phyloP scores from a whole-genome alignment of 2,329 filamentous ascomycete genomes.

The Pseudogymnoascus pannorum region DNA sequence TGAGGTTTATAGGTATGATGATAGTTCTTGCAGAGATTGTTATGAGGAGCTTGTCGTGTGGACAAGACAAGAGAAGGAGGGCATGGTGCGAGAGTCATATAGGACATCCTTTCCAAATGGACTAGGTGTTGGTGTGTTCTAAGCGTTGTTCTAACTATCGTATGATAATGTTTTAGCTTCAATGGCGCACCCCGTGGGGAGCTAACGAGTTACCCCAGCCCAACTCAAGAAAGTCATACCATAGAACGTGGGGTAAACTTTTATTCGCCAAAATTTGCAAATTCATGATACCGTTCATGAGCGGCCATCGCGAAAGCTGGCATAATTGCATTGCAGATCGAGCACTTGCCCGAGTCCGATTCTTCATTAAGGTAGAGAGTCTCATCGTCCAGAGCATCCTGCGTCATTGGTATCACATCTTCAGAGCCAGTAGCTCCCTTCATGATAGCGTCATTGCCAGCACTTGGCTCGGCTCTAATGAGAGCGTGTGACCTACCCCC shows the following conservation, averaged over 20 bases:
- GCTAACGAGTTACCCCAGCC: neutral
- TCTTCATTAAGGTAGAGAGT: constrained; percentile 20
- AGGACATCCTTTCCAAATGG: neutral
- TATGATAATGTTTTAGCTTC: constrained; percentile 7
- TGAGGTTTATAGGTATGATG: neutral
- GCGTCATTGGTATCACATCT: constrained; percentile 21
- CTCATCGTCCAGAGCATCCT: constrained; percentile 14
- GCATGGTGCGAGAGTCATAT: neutral
- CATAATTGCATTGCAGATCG: constrained; percentile 37
- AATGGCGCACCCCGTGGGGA: constrained; percentile 1
- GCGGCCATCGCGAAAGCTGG: constrained; percentile 43
- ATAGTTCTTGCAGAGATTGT: neutral
- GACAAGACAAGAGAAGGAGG: neutral
- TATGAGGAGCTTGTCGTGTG: neutral
- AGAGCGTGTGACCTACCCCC: neutral
- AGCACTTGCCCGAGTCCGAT: constrained; percentile 29
- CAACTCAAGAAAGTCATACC: neutral
- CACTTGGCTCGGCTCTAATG: constrained; percentile 22
- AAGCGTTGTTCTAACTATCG: constrained; percentile 2
- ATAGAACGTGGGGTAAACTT: neutral
- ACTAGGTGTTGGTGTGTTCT: neutral
- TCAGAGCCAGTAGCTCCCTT: constrained; percentile 21
- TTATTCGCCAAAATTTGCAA: constrained; percentile 11
- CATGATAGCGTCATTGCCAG: constrained; percentile 21
- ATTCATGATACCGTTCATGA: constrained; percentile 40